Conservation (phyloP, 495 filamentous ascomycete species). For the Acidiella bohemica region DNA sequence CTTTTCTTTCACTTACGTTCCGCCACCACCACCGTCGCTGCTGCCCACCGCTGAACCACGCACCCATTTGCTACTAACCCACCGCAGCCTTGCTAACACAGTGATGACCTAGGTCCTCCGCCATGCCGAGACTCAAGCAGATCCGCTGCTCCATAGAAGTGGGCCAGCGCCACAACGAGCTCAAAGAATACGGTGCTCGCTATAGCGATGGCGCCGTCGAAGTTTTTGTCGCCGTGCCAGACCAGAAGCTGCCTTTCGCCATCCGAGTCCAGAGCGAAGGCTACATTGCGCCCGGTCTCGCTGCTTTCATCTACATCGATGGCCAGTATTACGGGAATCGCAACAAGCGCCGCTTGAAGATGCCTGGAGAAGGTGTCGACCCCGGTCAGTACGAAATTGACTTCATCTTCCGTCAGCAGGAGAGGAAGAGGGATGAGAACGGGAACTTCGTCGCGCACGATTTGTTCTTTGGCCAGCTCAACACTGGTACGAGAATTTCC, state of each 20-base stretch:
- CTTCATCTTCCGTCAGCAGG: constrained; percentile 35
- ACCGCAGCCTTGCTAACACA: not conserved
- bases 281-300: constrained; percentile 35
- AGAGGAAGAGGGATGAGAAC: constrained; percentile 26
- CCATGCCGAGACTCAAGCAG: constrained; percentile 37
- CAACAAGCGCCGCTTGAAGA: constrained; percentile 28
- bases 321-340: constrained; percentile 39
- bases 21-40: not conserved
- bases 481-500: constrained; percentile 25
- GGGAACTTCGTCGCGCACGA: constrained; percentile 31
- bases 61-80: not conserved
- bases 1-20: too few species aligned
- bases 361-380: constrained; percentile 14
- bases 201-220: constrained; percentile 36
- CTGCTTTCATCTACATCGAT: constrained; percentile 39
- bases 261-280: constrained; percentile 30
- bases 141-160: constrained; percentile 34
- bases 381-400: constrained; percentile 24
- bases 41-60: not conserved
- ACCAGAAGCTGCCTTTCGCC: constrained; percentile 26
- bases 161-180: constrained; percentile 19
- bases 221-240: constrained; percentile 33
- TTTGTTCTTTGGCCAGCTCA: constrained; percentile 34
- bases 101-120: too few species aligned
- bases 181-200: constrained; percentile 31